Conservation (phyloP, 2,329 filamentous ascomycete genomes). For the Diaporthe caulivora region DNA sequence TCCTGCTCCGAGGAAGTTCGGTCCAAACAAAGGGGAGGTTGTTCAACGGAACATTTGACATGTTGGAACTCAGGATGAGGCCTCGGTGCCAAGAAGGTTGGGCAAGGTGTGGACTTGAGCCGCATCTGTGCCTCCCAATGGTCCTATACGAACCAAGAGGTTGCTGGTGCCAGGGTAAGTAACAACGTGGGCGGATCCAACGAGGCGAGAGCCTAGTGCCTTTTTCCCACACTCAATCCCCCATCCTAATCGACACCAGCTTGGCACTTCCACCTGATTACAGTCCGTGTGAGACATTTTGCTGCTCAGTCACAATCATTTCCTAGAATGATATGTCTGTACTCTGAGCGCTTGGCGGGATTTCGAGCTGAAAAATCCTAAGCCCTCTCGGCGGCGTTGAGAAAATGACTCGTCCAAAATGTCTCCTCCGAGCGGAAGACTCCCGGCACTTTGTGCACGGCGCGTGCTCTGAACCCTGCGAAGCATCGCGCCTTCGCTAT, state of each 20-base stretch:
- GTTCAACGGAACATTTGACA: neutral
- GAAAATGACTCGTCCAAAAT: neutral
- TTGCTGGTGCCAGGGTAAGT: neutral
- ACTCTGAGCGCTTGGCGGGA: neutral
- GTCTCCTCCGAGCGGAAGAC: neutral
- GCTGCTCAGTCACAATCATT: neutral
- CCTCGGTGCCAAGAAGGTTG: neutral
- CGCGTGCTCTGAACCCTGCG: neutral
- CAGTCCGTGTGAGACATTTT: neutral
- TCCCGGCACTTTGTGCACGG: neutral
- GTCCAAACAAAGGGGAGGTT: neutral
- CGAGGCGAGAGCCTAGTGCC: neutral
- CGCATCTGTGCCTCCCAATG: neutral
- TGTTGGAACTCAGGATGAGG: neutral
- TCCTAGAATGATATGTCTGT: neutral
- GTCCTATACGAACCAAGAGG: neutral
- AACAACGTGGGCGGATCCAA: neutral
- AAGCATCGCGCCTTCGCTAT: neutral
- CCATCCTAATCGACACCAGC: neutral
- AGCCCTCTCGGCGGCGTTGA: neutral
- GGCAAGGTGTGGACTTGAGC: neutral
- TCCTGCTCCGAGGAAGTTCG: neutral
- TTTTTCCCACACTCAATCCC: neutral
- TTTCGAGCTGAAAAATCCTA: neutral
- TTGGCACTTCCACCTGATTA: neutral